Percentiles rank a stretch among this genome's conserved stretches.
These are phyloP conservation scores for Thermothielavioides terrestris DNA, from an alignment of 495 filamentous ascomycete species.

Conservation along the genomic window DNA sequence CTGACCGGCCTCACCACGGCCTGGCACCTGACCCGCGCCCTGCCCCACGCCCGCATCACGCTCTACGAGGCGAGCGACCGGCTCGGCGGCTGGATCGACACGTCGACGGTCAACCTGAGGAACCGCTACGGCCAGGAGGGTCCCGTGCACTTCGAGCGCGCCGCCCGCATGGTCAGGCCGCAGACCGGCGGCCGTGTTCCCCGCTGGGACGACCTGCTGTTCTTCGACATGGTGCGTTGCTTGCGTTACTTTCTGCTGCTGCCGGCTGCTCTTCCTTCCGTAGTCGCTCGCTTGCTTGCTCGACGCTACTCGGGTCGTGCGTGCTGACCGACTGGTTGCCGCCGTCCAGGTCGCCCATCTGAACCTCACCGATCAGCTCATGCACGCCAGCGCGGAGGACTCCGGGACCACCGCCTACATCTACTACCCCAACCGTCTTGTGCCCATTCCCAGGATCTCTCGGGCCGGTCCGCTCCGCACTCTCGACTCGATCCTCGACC, in stretches of 20 bases:
- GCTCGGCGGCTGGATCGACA: slow-evolving; percentile 80
- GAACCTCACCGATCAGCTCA: slow-evolving; percentile 50
- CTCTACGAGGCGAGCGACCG: slow-evolving; percentile 63
- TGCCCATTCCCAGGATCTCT: slow-evolving; percentile 46
- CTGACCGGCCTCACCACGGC: slow-evolving; percentile 83
- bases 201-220: slow-evolving; percentile 34
- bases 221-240: slow-evolving; percentile 37
- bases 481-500: slow-evolving; percentile 1
- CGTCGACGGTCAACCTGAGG: slow-evolving; percentile 51
- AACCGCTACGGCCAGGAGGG: slow-evolving; percentile 37
- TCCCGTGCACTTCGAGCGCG: slow-evolving; percentile 68
- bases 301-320: no score
- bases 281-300: no score
- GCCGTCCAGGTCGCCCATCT: slow-evolving; percentile 55
- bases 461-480: not conserved
- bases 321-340: no score
- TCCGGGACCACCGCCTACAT: slow-evolving; percentile 58
- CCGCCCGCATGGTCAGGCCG: slow-evolving; percentile 69
- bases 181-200: slow-evolving; percentile 8
- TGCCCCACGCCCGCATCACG: slow-evolving; percentile 53
- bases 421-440: slow-evolving; percentile 87
- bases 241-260: not conserved
- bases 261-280: slow-evolving; percentile 1
- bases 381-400: slow-evolving; percentile 35
- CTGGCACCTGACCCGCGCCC: slow-evolving; percentile 55